Evolutionary conservation across 257 asterid genomes (phyloP).

Genomic region (Solanum pennellii): DNA sequence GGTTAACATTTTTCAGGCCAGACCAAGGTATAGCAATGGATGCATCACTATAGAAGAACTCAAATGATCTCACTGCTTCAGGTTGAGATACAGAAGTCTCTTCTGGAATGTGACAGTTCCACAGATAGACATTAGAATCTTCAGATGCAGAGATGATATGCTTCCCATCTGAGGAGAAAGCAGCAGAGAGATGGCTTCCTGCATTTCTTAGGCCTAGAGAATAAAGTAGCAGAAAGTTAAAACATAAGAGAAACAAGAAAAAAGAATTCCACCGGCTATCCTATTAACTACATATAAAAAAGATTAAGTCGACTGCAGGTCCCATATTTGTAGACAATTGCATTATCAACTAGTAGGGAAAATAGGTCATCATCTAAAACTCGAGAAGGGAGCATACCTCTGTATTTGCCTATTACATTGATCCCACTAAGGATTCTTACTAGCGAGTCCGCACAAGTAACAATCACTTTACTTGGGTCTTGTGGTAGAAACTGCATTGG

Average conservation of each 20-base stretch:
- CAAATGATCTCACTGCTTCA: constrained; percentile 41
- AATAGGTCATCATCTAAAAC: not conserved
- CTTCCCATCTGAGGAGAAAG: constrained; percentile 61
- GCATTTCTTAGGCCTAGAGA: constrained; percentile 52
- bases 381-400: constrained; percentile 28
- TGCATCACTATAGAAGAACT: constrained; percentile 56
- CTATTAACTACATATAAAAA: not conserved
- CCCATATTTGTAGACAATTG: not conserved
- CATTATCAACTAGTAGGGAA: not conserved
- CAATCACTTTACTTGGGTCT: constrained; percentile 64
- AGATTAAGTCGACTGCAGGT: not conserved
- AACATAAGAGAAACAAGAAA: not conserved
- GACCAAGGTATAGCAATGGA: constrained; percentile 87
- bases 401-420: constrained; percentile 58
- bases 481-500: constrained; percentile 65
- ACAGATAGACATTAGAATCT: constrained; percentile 58
- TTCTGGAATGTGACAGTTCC: constrained; percentile 38
- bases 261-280: not conserved
- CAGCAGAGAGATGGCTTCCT: constrained; percentile 53
- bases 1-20: constrained; percentile 28
- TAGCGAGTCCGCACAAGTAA: constrained; percentile 71
- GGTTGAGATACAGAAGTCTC: constrained; percentile 21
- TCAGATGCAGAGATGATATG: constrained; percentile 74
- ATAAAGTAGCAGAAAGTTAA: not conserved
- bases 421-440: constrained; percentile 50